Evolutionary conservation across 2,329 filamentous ascomycete species (phyloP).

Genomic region (Beauveria sp.): DNA sequence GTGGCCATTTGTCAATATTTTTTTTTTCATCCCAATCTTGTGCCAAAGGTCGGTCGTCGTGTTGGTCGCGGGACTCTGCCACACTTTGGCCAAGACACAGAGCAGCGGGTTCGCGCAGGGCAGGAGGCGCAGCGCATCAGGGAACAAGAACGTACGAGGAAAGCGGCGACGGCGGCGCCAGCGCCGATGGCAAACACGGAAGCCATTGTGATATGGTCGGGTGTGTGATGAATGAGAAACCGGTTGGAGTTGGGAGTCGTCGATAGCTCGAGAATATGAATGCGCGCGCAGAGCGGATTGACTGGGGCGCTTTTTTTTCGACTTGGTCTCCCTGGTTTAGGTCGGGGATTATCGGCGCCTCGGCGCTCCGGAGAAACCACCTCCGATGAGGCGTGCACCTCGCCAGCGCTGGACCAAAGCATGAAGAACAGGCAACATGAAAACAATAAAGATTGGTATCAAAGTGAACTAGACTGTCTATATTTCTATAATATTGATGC

Average conservation of each 20-base stretch:
- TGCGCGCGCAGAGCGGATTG: background rate
- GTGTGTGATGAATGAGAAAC: background rate
- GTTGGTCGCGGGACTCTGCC: no score
- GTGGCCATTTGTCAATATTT: slow-evolving; percentile 12
- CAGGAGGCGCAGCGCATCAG: background rate
- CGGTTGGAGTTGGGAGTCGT: background rate
- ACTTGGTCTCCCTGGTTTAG: background rate
- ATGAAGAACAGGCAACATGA: no score
- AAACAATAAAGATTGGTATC: no score
- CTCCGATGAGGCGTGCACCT: background rate
- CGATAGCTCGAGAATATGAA: background rate
- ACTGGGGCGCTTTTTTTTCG: slow-evolving; percentile 8
- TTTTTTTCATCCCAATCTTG: background rate
- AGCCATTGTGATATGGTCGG: slow-evolving; percentile 25
- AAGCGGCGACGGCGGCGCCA: slow-evolving; percentile 44
- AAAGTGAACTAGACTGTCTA: no score
- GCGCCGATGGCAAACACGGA: slow-evolving; percentile 39
- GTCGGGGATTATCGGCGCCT: slow-evolving; percentile 3
- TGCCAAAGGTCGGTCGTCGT: no score
- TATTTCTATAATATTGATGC: no score
- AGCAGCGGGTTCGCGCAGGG: background rate
- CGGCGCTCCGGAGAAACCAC: slow-evolving; percentile 5
- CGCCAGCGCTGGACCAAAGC: background rate
- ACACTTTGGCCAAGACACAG: no score
- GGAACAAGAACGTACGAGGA: slow-evolving; percentile 32